Percentiles rank a stretch among this genome's conserved stretches.
Evolutionary conservation across 2,329 filamentous ascomycete genomes (phyloP).

Genomic region (Orbilia oligospora): DNA sequence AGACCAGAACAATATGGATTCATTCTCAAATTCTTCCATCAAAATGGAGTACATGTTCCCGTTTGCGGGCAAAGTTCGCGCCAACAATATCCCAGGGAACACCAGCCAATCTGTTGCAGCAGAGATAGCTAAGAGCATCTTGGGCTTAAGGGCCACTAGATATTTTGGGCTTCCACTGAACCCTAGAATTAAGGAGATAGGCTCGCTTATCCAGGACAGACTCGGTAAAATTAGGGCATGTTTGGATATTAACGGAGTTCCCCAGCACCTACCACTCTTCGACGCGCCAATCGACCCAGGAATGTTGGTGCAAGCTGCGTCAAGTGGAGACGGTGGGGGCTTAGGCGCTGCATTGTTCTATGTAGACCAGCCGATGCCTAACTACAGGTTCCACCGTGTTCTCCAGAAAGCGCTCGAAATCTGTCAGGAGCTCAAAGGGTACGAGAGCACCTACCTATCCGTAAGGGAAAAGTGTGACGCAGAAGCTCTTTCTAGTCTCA

Average conservation of each 20-base stretch:
- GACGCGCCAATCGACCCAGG: conserved; percentile 65
- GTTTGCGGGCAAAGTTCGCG: too few species aligned
- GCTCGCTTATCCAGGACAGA: conserved; percentile 66
- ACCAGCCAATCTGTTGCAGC: too few species aligned
- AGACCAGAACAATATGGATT: too few species aligned
- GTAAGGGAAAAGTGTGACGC: conserved; percentile 63
- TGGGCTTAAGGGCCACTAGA: too few species aligned
- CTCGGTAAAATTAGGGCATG: conserved; percentile 66
- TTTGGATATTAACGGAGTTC: conserved; percentile 65
- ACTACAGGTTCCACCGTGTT: conserved; percentile 64
- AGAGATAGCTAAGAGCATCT: too few species aligned
- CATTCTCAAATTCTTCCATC: too few species aligned
- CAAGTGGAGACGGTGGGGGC: conserved; percentile 64
- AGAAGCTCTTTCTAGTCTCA: conserved; percentile 62
- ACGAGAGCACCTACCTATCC: conserved; percentile 58
- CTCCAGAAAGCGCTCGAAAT: conserved; percentile 64
- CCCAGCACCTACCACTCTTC: conserved; percentile 62
- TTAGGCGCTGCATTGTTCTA: conserved; percentile 41
- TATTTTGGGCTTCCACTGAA: too few species aligned
- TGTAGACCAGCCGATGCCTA: conserved; percentile 63
- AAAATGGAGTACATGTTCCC: too few species aligned
- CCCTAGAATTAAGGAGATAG: conserved; percentile 14
- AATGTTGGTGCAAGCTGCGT: conserved; percentile 62
- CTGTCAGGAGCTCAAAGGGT: conserved; percentile 62
- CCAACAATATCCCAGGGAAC: too few species aligned